Evolutionary conservation across 441 rosid species (phyloP).

Genomic region (Adansonia rubrostipa): DNA sequence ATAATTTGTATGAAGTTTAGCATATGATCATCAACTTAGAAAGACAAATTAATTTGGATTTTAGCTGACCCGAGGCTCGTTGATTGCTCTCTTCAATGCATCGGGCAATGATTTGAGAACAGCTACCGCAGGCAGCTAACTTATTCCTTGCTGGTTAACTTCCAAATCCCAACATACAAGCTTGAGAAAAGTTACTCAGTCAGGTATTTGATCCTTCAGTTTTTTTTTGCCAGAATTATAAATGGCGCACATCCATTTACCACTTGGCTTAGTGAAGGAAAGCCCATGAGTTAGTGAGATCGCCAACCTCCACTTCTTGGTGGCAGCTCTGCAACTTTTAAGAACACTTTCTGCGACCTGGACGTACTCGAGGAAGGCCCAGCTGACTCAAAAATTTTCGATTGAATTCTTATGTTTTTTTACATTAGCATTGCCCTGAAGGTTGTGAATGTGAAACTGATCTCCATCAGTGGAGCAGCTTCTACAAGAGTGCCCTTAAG

Average conservation of each 20-base stretch:
- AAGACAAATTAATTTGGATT: too few species aligned
- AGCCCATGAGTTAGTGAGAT: constrained; percentile 89
- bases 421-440: constrained; percentile 29
- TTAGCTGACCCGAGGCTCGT: too few species aligned
- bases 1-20: too few species aligned
- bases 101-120: too few species aligned
- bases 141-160: too few species aligned
- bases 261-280: constrained; percentile 65
- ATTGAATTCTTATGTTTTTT: constrained; percentile 39
- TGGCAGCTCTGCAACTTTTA: constrained; percentile 50
- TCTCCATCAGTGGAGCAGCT: constrained; percentile 46
- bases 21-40: too few species aligned
- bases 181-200: too few species aligned
- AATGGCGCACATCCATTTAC: constrained; percentile 31
- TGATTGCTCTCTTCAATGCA: too few species aligned
- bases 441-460: constrained; percentile 27
- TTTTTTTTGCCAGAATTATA: not conserved
- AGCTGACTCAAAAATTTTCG: constrained; percentile 34
- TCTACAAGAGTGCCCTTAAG: constrained; percentile 40
- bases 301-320: constrained; percentile 52
- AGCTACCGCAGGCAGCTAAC: too few species aligned
- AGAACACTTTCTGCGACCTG: constrained; percentile 37
- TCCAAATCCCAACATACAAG: too few species aligned
- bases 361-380: constrained; percentile 33
- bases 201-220: too few species aligned